These are phyloP conservation scores for Karstenula rhodostoma DNA, from an alignment of 2,329 filamentous ascomycete species.

Conservation along the genomic window DNA sequence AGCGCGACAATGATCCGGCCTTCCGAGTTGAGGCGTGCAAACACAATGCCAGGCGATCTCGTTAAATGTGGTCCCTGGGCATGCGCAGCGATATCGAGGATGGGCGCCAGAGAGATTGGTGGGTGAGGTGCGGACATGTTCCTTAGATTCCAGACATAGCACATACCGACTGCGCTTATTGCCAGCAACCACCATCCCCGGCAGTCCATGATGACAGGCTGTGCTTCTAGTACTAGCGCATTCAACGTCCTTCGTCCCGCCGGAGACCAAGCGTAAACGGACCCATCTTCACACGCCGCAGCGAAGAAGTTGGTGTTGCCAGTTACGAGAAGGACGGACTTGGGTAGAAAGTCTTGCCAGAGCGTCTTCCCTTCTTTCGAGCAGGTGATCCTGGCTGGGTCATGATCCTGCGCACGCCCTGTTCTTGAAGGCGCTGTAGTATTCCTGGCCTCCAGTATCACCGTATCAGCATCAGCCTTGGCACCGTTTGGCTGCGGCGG, in stretches of 20 bases:
- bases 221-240: slow-evolving; percentile 85
- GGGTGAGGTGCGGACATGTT: slow-evolving; percentile 85
- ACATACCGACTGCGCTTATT: slow-evolving; percentile 86
- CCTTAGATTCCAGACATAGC: slow-evolving; percentile 92
- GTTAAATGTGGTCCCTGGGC: slow-evolving; percentile 81
- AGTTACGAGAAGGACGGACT: slow-evolving; percentile 86
- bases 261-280: slow-evolving; percentile 89
- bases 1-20: slow-evolving; percentile 89
- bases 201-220: slow-evolving; percentile 92
- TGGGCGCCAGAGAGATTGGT: slow-evolving; percentile 85
- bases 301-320: slow-evolving; percentile 93
- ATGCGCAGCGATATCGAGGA: slow-evolving; percentile 85
- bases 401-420: slow-evolving; percentile 69
- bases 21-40: slow-evolving; percentile 87
- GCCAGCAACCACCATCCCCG: slow-evolving; percentile 89
- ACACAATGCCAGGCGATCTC: slow-evolving; percentile 83
- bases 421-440: slow-evolving; percentile 69
- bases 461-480: slow-evolving; percentile 61
- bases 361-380: slow-evolving; percentile 80
- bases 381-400: slow-evolving; percentile 84
- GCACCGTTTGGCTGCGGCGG: slow-evolving; percentile 58
- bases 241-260: slow-evolving; percentile 87
- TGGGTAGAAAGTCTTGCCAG: slow-evolving; percentile 94
- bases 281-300: slow-evolving; percentile 91
- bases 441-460: slow-evolving; percentile 89